Base-by-base conservation (phyloP, 106 monocot species). In the Cymbidium sinense region DNA sequence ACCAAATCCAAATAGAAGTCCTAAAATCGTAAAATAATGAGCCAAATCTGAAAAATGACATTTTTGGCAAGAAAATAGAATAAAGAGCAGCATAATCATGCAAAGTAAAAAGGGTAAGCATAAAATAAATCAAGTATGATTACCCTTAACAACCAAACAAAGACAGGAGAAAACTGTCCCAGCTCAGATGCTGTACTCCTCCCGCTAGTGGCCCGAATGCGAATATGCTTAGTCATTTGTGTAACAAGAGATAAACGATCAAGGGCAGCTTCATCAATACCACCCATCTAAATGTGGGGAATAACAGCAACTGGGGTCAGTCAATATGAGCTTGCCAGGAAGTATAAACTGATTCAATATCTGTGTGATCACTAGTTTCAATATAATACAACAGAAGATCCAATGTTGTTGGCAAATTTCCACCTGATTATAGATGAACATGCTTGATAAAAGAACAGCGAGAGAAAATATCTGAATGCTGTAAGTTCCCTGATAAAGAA, bases 361-460 rank as follows among this genome's bases (percentile, higher is more conserved):
- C 17, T 69, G 69, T 18, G 27, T 62, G 61, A 33, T 33, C 28
- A 33, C 13, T 13, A 33, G 28, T 15, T 67, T 33, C 8, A 33
- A 34, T 69, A 17, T 34, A 69, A 69, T 69, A 17, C 69, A 69
- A 31, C 29, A 34, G 69, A 69, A 69, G 33, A 23, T 34, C n/a
- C 6, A 62, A 62, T 69, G 13, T 17, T 31, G 33, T 69, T 33
- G 69, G 13, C 2, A 29, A 31, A 31, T 69, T n/a, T 27, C 61
- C 41, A 94, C 96, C 96, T 96, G 96, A 41, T 96, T 96, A 78
- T 94, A 96, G 61, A 96, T 90, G 74, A 96, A 96, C 88, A 94
- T 88, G 79, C 96, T 96, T 85, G 96, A 96, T 77, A 96, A 81
- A 29, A 96, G 79, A 54, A 96, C 94, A 76, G 96, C 96, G 73